Evolutionary conservation across 352 stramenopile species (phyloP).

Genomic region (Blastocystis sp.): DNA sequence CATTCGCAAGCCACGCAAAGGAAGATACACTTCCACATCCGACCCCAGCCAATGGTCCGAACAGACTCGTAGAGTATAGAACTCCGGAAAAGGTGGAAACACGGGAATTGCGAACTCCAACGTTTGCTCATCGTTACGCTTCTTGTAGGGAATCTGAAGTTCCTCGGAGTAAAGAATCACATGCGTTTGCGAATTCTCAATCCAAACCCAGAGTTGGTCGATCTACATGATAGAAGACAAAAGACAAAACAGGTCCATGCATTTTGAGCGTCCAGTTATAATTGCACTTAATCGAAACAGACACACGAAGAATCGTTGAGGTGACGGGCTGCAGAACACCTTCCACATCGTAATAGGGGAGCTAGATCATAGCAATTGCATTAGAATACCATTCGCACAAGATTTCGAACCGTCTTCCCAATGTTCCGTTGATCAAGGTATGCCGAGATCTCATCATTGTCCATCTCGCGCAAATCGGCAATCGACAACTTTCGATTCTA

Average conservation of each 20-base stretch:
- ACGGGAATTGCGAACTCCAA: constrained; percentile 90
- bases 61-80: constrained; percentile 88
- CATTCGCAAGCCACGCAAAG: constrained; percentile 70
- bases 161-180: constrained; percentile 87
- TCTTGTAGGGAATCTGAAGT: constrained; percentile 75
- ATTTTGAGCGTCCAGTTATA: constrained; percentile 78
- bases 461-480: constrained; percentile 63
- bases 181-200: constrained; percentile 85
- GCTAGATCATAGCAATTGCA: not conserved
- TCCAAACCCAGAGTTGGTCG: constrained; percentile 90
- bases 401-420: constrained; percentile 71
- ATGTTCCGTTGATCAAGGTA: constrained; percentile 64
- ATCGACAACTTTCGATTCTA: constrained; percentile 68
- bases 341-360: constrained; percentile 76
- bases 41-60: constrained; percentile 92
- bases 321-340: constrained; percentile 86
- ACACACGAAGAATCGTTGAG: constrained; percentile 82
- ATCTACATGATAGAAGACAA: constrained; percentile 22
- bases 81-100: constrained; percentile 80
- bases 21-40: constrained; percentile 78
- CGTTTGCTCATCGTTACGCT: constrained; percentile 66
- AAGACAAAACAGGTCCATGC: constrained; percentile 68
- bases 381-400: constrained; percentile 64
- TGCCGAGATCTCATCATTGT: constrained; percentile 65
- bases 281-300: constrained; percentile 71